These are phyloP conservation scores for Alternaria solani DNA, from an alignment of 2,329 filamentous ascomycete genomes.

Conservation along the genomic window DNA sequence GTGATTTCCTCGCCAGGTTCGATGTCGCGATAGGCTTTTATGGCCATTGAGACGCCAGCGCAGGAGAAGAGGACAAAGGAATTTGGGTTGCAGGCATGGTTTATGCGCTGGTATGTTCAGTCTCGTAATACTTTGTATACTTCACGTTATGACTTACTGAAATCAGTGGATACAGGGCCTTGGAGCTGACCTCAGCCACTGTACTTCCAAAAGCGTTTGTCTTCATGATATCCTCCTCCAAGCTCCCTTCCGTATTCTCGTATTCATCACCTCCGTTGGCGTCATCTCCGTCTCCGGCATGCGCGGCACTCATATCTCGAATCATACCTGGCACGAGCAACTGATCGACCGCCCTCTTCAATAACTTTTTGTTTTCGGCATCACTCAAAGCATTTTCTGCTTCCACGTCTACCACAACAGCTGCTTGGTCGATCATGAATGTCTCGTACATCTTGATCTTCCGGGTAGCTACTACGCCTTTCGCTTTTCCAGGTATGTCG, in stretches of 20 bases:
- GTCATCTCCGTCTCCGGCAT: constrained; percentile 2
- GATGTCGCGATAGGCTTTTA: constrained; percentile 36
- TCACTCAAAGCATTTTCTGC: constrained; percentile 9
- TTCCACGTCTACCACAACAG: constrained; percentile 23
- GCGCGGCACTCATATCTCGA: constrained; percentile 23
- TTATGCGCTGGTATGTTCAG: constrained; percentile 24
- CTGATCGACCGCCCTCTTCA: constrained; percentile 23
- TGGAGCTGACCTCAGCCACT: constrained; percentile 19
- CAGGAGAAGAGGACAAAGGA: constrained; percentile 37
- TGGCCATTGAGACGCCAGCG: constrained; percentile 27
- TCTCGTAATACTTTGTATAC: not conserved
- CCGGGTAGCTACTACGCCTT: constrained; percentile 30
- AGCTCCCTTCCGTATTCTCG: not conserved
- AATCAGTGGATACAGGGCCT: constrained; percentile 29
- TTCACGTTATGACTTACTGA: constrained; percentile 16
- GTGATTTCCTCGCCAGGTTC: constrained; percentile 35
- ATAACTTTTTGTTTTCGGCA: constrained; percentile 8
- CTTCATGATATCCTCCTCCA: constrained; percentile 32
- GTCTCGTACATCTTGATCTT: constrained; percentile 31
- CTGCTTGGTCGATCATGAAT: constrained; percentile 37
- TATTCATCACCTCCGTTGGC: constrained; percentile 1
- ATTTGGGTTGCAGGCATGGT: constrained; percentile 36
- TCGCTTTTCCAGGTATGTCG: constrained; percentile 28
- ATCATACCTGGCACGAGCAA: constrained; percentile 21
- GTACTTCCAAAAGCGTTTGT: constrained; percentile 35